Conservation (phyloP, 2,329 filamentous ascomycete species). For the Penicillium sp. region DNA sequence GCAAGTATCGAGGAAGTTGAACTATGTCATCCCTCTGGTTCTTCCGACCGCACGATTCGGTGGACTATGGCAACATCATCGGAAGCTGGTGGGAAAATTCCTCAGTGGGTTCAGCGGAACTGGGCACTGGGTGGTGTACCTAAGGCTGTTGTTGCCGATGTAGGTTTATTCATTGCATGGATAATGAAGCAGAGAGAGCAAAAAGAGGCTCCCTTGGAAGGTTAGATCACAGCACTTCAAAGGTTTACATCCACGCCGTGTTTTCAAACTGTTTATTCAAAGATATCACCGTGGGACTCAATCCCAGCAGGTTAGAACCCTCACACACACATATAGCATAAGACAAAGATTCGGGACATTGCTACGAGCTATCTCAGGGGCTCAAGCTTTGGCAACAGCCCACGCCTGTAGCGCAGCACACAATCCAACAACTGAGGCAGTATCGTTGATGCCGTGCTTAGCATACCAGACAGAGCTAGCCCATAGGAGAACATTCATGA, state of each 20-base stretch:
- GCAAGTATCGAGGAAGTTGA: conserved; percentile 38
- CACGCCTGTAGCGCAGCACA: conserved; percentile 28
- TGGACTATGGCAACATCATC: conserved; percentile 44
- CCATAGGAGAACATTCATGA: conserved; percentile 29
- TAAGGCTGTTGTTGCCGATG: conserved; percentile 40
- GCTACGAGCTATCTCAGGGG: neutral
- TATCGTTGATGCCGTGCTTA: conserved; percentile 28
- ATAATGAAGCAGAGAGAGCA: conserved; percentile 16
- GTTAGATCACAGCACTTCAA: neutral
- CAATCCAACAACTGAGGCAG: conserved; percentile 20
- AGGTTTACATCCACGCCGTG: no score
- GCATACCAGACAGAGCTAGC: conserved; percentile 35
- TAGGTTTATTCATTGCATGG: conserved; percentile 43
- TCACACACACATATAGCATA: no score
- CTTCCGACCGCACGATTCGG: conserved; percentile 18
- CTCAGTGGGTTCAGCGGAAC: conserved; percentile 40
- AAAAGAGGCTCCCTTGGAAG: neutral
- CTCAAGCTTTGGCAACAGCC: conserved; percentile 16
- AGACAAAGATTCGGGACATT: neutral
- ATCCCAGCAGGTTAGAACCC: no score
- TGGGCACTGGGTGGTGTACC: conserved; percentile 41
- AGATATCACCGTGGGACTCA: no score
- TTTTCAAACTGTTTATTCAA: no score
- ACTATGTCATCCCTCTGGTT: neutral
- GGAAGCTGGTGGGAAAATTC: conserved; percentile 39